Evolutionary conservation across 495 filamentous ascomycete species (phyloP).

Genomic region (Lindgomyces ingoldianus): DNA sequence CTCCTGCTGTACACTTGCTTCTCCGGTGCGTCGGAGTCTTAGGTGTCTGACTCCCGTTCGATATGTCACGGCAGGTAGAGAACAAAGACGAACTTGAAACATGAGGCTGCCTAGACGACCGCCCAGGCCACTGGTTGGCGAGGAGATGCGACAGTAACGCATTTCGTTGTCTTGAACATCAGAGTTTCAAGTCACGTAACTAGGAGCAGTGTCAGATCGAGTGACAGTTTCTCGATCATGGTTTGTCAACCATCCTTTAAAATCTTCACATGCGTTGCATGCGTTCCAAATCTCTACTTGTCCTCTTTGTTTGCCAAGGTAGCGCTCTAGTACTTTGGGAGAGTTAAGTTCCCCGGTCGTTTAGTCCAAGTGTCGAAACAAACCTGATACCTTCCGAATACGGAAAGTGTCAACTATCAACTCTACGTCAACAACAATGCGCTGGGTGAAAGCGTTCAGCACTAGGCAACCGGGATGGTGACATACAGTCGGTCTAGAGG

Average conservation of each 20-base stretch:
- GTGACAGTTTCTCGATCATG: conserved; percentile 15
- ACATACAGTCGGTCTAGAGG: background rate
- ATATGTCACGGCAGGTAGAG: background rate
- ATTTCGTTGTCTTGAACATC: background rate
- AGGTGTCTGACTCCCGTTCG: too few species aligned
- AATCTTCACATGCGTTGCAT: too few species aligned
- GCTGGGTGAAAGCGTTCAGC: background rate
- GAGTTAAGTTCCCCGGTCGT: too few species aligned
- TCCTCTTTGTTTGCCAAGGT: too few species aligned
- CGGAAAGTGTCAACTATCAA: too few species aligned
- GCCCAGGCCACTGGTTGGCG: conserved; percentile 17
- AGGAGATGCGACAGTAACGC: conserved; percentile 8
- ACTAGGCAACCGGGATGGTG: background rate
- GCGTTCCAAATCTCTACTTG: too few species aligned
- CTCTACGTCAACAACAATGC: background rate
- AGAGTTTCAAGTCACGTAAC: conserved; percentile 11
- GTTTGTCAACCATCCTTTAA: too few species aligned
- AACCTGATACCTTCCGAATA: too few species aligned
- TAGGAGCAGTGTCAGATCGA: conserved; percentile 3
- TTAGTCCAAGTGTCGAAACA: too few species aligned
- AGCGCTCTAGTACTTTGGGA: too few species aligned
- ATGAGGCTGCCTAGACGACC: conserved; percentile 10
- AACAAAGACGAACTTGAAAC: conserved; percentile 24
- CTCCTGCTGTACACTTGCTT: conserved; percentile 5
- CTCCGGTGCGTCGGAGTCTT: too few species aligned